Evolutionary conservation across 768 basidiomycete genomes (phyloP).

Genomic region (Suillus subalutaceus): DNA sequence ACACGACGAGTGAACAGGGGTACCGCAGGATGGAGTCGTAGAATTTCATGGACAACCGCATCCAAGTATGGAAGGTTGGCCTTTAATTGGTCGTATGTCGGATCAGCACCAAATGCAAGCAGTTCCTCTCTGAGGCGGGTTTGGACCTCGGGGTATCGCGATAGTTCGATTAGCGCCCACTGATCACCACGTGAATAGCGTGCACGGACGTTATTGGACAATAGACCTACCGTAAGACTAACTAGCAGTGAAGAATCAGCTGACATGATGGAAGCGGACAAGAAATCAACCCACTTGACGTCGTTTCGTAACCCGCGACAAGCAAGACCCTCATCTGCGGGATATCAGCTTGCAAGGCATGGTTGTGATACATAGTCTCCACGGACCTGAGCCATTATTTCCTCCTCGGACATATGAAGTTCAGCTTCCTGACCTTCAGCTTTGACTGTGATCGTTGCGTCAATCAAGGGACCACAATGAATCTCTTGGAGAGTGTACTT

Average conservation of each 20-base stretch:
- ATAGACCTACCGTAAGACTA: slow-evolving; percentile 9
- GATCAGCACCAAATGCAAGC: too few relatives aligned
- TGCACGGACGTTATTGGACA: not conserved
- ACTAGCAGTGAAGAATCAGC: not conserved
- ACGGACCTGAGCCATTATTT: slow-evolving; percentile 16
- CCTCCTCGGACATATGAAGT: slow-evolving; percentile 23
- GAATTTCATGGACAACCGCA: too few relatives aligned
- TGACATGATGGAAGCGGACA: not conserved
- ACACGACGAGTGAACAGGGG: too few relatives aligned
- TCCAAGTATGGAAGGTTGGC: too few relatives aligned
- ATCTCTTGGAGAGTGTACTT: slow-evolving; percentile 23
- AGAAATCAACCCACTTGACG: slow-evolving; percentile 27
- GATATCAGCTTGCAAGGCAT: not conserved
- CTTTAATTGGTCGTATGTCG: too few relatives aligned
- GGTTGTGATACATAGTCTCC: too few relatives aligned
- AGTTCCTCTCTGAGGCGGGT: too few relatives aligned
- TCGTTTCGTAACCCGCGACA: slow-evolving; percentile 55
- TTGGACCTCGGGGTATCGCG: too few relatives aligned
- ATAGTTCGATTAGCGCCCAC: too few relatives aligned
- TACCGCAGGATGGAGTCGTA: too few relatives aligned
- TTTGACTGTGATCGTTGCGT: slow-evolving; percentile 31
- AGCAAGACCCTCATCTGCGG: slow-evolving; percentile 12
- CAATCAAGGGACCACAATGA: not conserved
- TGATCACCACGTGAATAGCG: too few relatives aligned
- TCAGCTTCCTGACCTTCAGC: slow-evolving; percentile 32